Percentiles rank a stretch among this genome's conserved stretches.
These are phyloP conservation scores for Bruguiera parviflora DNA, from an alignment of 345 rosid species.

Conservation along the genomic window DNA sequence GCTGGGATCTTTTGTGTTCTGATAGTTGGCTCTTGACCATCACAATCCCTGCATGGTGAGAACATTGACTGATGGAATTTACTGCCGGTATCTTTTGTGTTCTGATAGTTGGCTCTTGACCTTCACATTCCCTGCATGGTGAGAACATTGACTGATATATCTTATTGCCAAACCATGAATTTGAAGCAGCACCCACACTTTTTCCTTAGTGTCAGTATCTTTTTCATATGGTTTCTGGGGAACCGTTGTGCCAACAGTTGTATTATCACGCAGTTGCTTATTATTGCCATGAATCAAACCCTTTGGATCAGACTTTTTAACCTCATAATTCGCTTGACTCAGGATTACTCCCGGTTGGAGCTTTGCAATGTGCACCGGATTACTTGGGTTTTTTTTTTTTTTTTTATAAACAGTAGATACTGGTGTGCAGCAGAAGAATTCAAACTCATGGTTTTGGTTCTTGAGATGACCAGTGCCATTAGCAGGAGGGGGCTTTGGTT, in stretches of 20 bases:
- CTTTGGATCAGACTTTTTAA: slow-evolving; percentile 14
- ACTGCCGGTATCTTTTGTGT: neutral
- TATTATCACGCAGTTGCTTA: slow-evolving; percentile 8
- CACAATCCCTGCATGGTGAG: slow-evolving; percentile 45
- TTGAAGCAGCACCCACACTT: slow-evolving; percentile 12
- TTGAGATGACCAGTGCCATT: neutral
- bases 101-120: slow-evolving; percentile 23
- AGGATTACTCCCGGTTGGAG: slow-evolving; percentile 19
- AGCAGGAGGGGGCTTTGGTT: slow-evolving; percentile 13
- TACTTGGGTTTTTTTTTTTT: neutral
- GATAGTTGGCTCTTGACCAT: slow-evolving; percentile 24
- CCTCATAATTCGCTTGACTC: slow-evolving; percentile 10
- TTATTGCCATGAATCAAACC: slow-evolving; percentile 4
- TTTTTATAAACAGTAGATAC: slow-evolving; percentile 7
- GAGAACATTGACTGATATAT: slow-evolving; percentile 30
- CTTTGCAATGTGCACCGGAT: slow-evolving; percentile 12
- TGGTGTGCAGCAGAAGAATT: slow-evolving; percentile 17
- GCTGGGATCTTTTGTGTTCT: slow-evolving; percentile 8
- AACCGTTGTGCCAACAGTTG: neutral
- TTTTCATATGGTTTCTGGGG: slow-evolving; percentile 12
- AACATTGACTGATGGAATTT: slow-evolving; percentile 21
- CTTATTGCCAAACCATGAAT: slow-evolving; percentile 27
- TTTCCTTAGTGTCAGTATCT: slow-evolving; percentile 27
- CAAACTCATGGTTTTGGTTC: slow-evolving; percentile 26
- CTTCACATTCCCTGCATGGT: slow-evolving; percentile 44